Conservation (phyloP, 257 asterid genomes). For the Plantago elongata region DNA sequence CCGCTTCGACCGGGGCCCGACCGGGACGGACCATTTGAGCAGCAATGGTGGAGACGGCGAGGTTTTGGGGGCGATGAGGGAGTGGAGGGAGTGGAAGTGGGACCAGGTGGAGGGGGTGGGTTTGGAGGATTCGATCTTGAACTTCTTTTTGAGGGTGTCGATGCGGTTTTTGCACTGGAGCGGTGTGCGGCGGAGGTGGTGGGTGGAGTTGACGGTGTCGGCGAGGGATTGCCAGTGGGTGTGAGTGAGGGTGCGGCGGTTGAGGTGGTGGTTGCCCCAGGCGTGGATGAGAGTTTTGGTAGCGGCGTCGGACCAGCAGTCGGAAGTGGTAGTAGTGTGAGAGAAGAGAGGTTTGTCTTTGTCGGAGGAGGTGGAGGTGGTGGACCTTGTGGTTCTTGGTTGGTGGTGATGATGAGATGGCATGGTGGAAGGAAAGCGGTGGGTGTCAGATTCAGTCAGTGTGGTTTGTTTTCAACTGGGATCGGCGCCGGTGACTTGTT, state of each 20-base stretch:
- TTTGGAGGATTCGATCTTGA: slow-evolving; percentile 72
- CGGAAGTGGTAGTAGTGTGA: slow-evolving; percentile 28
- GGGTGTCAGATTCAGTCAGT: too few species aligned
- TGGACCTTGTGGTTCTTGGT: too few species aligned
- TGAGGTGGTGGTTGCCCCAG: slow-evolving; percentile 75
- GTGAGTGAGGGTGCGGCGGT: slow-evolving; percentile 81
- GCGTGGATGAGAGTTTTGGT: slow-evolving; percentile 75
- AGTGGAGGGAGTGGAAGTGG: slow-evolving; percentile 59
- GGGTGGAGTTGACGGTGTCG: slow-evolving; percentile 80
- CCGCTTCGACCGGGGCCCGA: slow-evolving; percentile 75
- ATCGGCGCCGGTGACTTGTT: too few species aligned
- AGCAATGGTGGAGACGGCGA: slow-evolving; percentile 30
- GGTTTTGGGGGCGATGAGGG: slow-evolving; percentile 52
- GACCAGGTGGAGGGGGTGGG: slow-evolving; percentile 67
- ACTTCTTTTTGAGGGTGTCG: slow-evolving; percentile 89
- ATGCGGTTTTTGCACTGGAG: slow-evolving; percentile 93
- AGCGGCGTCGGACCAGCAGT: slow-evolving; percentile 89
- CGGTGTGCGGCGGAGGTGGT: slow-evolving; percentile 79
- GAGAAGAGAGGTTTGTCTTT: slow-evolving; percentile 20
- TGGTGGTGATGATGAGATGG: background rate
- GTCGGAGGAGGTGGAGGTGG: slow-evolving; percentile 27
- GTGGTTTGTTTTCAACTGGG: too few species aligned
- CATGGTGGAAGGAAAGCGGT: too few species aligned
- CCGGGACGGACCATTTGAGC: slow-evolving; percentile 61
- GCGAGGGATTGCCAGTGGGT: slow-evolving; percentile 91